Conservation (phyloP, 495 filamentous ascomycete species). For the Amniculicola lignicola region DNA sequence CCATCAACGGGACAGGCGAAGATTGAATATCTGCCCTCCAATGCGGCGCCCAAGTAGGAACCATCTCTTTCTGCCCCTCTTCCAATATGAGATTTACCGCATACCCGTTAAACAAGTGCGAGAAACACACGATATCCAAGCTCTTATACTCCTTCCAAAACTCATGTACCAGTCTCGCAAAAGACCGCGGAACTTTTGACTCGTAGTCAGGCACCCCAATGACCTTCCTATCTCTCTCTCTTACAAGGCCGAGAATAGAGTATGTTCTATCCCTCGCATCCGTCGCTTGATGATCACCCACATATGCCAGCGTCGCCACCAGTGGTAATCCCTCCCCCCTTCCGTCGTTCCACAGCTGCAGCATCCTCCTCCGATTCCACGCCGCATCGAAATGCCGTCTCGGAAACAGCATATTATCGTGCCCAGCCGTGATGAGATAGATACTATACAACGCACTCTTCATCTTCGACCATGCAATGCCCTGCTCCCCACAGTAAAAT, state of each 20-base stretch:
- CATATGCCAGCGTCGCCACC: slow-evolving; percentile 12
- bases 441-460: slow-evolving; percentile 17
- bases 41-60: slow-evolving; percentile 20
- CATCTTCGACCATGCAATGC: slow-evolving; percentile 10
- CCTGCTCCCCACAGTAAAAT: slow-evolving; percentile 5
- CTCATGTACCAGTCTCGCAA: slow-evolving; percentile 3
- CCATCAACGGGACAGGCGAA: slow-evolving; percentile 21
- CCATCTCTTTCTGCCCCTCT: not conserved
- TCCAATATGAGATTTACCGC: not conserved
- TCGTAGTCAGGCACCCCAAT: slow-evolving; percentile 13
- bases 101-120: slow-evolving; percentile 18
- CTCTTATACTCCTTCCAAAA: slow-evolving; percentile 22
- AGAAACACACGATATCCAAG: slow-evolving; percentile 23
- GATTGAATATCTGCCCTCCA: slow-evolving; percentile 9
- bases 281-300: slow-evolving; percentile 16
- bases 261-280: slow-evolving; percentile 13
- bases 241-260: slow-evolving; percentile 11
- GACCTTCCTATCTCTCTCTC: not conserved
- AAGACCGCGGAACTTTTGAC: not conserved
- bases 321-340: slow-evolving; percentile 2
- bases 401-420: slow-evolving; percentile 5
- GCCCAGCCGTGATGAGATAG: slow-evolving; percentile 1
- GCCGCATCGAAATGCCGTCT: slow-evolving; percentile 13
- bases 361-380: slow-evolving; percentile 13
- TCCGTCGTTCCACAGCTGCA: slow-evolving; percentile 7